These are phyloP conservation scores for Verticillium klebahnii DNA, from an alignment of 2,329 filamentous ascomycete genomes.

Conservation along the genomic window DNA sequence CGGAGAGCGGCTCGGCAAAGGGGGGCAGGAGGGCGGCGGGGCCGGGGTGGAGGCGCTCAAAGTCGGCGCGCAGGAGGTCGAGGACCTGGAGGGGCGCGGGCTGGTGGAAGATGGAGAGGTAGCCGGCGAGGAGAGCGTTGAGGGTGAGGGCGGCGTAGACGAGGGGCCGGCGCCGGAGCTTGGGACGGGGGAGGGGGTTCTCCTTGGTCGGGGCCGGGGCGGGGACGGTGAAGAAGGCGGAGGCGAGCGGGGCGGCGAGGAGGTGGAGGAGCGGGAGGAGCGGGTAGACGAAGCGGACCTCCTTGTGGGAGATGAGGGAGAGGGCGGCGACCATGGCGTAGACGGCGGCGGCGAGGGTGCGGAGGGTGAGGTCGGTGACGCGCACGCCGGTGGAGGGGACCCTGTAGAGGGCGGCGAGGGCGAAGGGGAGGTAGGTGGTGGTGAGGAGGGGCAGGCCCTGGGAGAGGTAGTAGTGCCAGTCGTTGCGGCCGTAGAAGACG, in stretches of 20 bases:
- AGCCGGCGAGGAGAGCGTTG: constrained; percentile 69
- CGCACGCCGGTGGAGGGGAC: constrained; percentile 27
- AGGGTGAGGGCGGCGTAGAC: constrained; percentile 53
- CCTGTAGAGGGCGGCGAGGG: constrained; percentile 58
- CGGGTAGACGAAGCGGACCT: constrained; percentile 95
- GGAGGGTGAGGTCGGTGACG: constrained; percentile 26
- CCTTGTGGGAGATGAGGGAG: constrained; percentile 86
- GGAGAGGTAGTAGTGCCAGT: constrained; percentile 87
- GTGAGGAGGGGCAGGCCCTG: constrained; percentile 86
- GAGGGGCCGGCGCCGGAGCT: constrained; percentile 48
- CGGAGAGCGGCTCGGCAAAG: constrained; percentile 25
- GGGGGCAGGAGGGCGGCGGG: constrained; percentile 15
- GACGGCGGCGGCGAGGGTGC: constrained; percentile 51
- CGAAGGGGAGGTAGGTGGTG: constrained; percentile 78
- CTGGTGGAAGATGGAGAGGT: constrained; percentile 74
- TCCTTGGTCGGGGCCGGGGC: constrained; percentile 11
- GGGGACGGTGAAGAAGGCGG: constrained; percentile 57
- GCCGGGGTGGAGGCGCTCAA: constrained; percentile 52
- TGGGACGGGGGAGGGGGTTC: constrained; percentile 19
- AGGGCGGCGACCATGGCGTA: constrained; percentile 57
- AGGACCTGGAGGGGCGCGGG: constrained; percentile 73
- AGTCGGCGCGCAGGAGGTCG: constrained; percentile 68
- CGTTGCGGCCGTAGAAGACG: constrained; percentile 87
- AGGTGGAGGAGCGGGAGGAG: constrained; percentile 83
- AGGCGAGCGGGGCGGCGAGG: constrained; percentile 64